Percentiles rank a stretch among this genome's conserved stretches.
Conservation (phyloP, 768 basidiomycete species). For the Punctularia strigosozonata region DNA sequence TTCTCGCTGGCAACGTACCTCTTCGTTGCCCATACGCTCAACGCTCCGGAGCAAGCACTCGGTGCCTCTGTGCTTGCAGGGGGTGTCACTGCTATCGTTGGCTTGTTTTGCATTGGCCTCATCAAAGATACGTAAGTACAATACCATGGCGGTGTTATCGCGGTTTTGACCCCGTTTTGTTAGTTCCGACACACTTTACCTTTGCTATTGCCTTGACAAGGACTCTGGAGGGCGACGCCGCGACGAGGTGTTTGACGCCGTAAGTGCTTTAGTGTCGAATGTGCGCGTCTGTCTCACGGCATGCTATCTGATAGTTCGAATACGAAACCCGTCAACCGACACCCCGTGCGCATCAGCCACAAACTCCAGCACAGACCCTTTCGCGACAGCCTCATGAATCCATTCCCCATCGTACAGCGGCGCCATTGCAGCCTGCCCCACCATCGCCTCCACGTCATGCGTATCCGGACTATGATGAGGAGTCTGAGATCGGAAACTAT, state of each 20-base stretch:
- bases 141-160: background rate
- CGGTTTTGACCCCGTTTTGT: background rate
- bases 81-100: constrained; percentile 69
- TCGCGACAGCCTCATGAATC: background rate
- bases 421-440: constrained; percentile 7
- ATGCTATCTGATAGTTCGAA: constrained; percentile 22
- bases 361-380: background rate
- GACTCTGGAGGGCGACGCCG: constrained; percentile 38
- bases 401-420: constrained; percentile 7
- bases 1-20: constrained; percentile 77
- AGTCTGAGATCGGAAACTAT: background rate
- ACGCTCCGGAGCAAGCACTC: constrained; percentile 60
- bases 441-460: constrained; percentile 8
- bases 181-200: constrained; percentile 53
- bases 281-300: background rate
- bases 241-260: constrained; percentile 43
- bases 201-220: constrained; percentile 58
- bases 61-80: constrained; percentile 69
- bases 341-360: constrained; percentile 4
- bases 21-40: constrained; percentile 75
- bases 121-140: constrained; percentile 58
- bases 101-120: constrained; percentile 72
- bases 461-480: constrained; percentile 8
- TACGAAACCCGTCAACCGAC: constrained; percentile 20
- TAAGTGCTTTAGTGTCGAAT: constrained; percentile 18